Percentiles rank a stretch among this genome's conserved stretches.
phyloP scores from a whole-genome alignment of 2,329 filamentous ascomycete species.

The Lachnum nothofagi region DNA sequence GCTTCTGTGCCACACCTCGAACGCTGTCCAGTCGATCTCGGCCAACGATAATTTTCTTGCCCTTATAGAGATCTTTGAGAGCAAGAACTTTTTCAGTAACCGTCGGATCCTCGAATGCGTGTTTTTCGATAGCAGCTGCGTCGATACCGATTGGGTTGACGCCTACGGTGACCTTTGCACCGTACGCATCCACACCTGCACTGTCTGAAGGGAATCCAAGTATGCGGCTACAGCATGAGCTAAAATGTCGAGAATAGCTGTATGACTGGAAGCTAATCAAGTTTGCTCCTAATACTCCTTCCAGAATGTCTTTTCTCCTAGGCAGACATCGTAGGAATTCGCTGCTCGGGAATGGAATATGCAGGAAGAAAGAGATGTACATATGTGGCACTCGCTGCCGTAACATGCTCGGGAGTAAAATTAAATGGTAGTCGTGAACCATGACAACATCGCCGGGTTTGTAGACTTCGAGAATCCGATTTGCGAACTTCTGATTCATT shows the following conservation, averaged over 20 bases:
- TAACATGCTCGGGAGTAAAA: conserved; percentile 82
- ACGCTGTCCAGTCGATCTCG: conserved; percentile 91
- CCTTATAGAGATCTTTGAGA: conserved; percentile 73
- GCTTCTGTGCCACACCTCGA: conserved; percentile 88
- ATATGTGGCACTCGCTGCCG: conserved; percentile 81
- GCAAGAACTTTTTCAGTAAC: conserved; percentile 67
- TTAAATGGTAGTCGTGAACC: conserved; percentile 90
- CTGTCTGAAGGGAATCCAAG: conserved; percentile 84
- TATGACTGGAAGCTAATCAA: conserved; percentile 94
- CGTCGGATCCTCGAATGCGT: conserved; percentile 66
- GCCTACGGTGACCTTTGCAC: conserved; percentile 81
- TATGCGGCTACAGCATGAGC: conserved; percentile 87
- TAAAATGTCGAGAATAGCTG: conserved; percentile 91
- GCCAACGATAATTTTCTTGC: conserved; percentile 91
- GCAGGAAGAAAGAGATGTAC: conserved; percentile 91
- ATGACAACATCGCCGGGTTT: conserved; percentile 88
- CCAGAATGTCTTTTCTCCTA: conserved; percentile 81
- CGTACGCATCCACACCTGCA: conserved; percentile 82
- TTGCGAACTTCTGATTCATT: conserved; percentile 88
- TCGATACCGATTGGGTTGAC: conserved; percentile 95
- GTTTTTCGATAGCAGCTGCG: conserved; percentile 68
- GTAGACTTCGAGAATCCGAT: conserved; percentile 82
- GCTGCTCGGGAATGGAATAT: conserved; percentile 91
- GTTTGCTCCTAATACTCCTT: conserved; percentile 84
- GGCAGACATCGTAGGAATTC: conserved; percentile 89